A percentile compares a stretch with the other conserved stretches of the same genome.
phyloP scores from a whole-genome alignment of 1,284 basidiomycete species.

The Pseudozyma sp. region DNA sequence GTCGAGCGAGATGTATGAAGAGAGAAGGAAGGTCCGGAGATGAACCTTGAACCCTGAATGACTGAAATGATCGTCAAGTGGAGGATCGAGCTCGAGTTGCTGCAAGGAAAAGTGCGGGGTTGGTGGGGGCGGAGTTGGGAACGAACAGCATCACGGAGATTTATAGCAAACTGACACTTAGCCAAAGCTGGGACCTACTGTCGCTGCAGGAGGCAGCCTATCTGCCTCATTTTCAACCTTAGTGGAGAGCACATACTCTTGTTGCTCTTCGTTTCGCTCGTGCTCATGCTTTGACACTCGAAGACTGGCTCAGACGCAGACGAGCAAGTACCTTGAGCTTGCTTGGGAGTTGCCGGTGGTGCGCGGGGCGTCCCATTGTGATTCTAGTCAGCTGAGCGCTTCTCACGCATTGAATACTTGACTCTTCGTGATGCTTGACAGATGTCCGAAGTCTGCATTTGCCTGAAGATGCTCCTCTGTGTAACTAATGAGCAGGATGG shows the following conservation, averaged over 20 bases:
- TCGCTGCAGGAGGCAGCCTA: slow-evolving; percentile 2
- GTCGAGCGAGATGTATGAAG: slow-evolving; percentile 3
- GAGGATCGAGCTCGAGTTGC: slow-evolving; percentile 1
- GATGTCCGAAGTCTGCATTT: not conserved
- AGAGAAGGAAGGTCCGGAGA: not conserved
- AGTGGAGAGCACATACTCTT: not conserved
- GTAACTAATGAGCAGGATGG: not conserved
- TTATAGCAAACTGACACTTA: slow-evolving; percentile 7
- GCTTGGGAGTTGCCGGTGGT: no score
- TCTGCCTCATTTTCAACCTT: no score
- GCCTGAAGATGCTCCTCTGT: not conserved
- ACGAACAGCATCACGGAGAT: slow-evolving; percentile 7
- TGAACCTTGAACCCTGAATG: not conserved
- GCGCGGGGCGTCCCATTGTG: no score
- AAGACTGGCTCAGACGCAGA: not conserved
- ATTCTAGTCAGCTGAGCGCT: no score
- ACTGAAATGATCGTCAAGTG: slow-evolving; percentile 2
- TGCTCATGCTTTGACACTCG: not conserved
- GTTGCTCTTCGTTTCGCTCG: not conserved
- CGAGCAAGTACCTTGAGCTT: no score
- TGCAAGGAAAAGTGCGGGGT: slow-evolving; percentile 16
- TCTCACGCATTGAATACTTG: no score
- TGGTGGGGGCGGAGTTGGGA: slow-evolving; percentile 17
- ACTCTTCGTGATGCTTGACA: no score
- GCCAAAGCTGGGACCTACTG: not conserved